These are phyloP conservation scores for Bondarzewia mesenterica DNA, from an alignment of 1,284 basidiomycete species.

Conservation along the genomic window DNA sequence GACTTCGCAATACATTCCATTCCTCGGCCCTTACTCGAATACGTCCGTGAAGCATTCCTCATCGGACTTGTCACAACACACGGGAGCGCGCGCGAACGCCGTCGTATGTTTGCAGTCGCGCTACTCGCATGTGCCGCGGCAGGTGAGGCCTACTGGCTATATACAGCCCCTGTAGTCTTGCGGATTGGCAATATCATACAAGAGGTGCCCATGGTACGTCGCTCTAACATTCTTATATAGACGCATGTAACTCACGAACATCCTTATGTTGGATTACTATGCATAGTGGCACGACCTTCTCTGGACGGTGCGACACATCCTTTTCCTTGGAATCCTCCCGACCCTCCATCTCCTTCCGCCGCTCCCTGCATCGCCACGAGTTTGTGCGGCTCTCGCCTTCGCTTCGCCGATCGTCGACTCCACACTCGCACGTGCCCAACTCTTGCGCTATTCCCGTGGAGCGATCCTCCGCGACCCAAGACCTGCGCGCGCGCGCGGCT, in stretches of 20 bases:
- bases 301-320: conserved; percentile 39
- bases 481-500: background rate
- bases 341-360: conserved; percentile 25
- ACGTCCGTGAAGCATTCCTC: conserved; percentile 47
- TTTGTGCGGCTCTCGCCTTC: background rate
- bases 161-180: conserved; percentile 35
- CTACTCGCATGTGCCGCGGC: conserved; percentile 38
- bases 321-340: conserved; percentile 54
- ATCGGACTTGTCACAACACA: conserved; percentile 40
- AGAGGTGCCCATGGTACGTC: conserved; percentile 49
- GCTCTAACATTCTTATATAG: background rate
- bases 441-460: background rate
- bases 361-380: background rate
- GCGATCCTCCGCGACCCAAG: background rate
- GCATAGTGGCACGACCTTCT: conserved; percentile 59
- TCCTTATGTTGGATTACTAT: background rate
- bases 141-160: conserved; percentile 46
- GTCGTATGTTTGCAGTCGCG: conserved; percentile 41
- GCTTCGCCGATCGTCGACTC: background rate
- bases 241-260: background rate
- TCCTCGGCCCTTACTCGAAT: conserved; percentile 45
- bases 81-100: conserved; percentile 33
- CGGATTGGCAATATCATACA: conserved; percentile 23
- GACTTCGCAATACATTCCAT: conserved; percentile 55
- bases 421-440: background rate